Base-by-base conservation (phyloP, 768 basidiomycete species). In the Ramaria sp. region DNA sequence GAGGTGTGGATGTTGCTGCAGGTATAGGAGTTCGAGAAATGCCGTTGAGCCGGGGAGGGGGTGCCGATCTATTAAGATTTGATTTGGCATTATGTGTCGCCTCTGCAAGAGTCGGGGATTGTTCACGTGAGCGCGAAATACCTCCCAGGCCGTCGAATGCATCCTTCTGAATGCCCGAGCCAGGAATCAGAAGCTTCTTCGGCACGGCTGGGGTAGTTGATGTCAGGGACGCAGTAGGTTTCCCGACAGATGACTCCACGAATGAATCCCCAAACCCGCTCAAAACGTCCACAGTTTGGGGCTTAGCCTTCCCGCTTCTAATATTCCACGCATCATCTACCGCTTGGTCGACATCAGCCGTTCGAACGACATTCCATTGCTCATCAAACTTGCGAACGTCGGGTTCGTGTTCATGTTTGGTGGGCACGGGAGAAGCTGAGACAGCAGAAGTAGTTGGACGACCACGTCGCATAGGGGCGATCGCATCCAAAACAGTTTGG, bases 81-180 rank as follows among this genome's bases (percentile, higher is more conserved):
- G 31, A 20, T n/a, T 34, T 56, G 33, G 19, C n/a, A 46, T 47
- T 17, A 5, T 27, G 5, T 27, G 45, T 43, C 34, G 85, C 88
- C 65, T 90, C 88, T 11, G 81, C 88, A 4, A 91, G 73, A 1
- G 88, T 90, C 19, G 83, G 84, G 19, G 78, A 73, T 3, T 79
- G 72, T 51, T 72, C 74, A 22, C 71, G 73, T 27, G 69, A 63
- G n/a, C 75, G 67, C 30, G 69, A 64, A 58, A 70, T 67, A 20
- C 86, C 65, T 7, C 81, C 87, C 47, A 91, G 70, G 11, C 85
- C 88, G 37, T 87, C 86, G 60, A 91, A 91, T 4, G 89, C 90
- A 64, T 91, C 89, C 61, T 78, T 85, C 19, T 69, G 33, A 61
- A 31, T 53, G 47, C 59, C 15, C 60, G 66, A 34, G 56, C 59